Evolutionary conservation across 371 early-diverging fungal genomes (phyloP).

Genomic region (Nosema muscidifuracis): DNA sequence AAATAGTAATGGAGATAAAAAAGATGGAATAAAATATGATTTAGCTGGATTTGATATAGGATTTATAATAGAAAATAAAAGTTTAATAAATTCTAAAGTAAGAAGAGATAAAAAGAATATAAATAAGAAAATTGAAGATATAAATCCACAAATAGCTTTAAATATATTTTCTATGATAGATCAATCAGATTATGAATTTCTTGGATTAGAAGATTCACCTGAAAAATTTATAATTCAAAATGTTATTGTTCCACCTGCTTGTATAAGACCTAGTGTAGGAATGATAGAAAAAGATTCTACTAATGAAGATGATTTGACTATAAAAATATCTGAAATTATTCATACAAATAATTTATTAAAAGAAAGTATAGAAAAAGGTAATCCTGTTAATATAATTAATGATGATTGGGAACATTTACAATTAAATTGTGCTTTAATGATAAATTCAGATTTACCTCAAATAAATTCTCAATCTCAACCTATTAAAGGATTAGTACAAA

Average conservation of each 20-base stretch:
- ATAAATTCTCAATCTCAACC: conserved; percentile 62
- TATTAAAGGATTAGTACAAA: conserved; percentile 79
- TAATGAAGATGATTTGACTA: conserved; percentile 97
- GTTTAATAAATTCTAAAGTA: conserved; percentile 71
- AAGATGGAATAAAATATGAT: conserved; percentile 38
- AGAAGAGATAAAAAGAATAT: conserved; percentile 64
- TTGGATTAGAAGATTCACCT: conserved; percentile 41
- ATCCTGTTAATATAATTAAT: conserved; percentile 65
- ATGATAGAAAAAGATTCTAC: conserved; percentile 74
- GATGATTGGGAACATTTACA: conserved; percentile 97
- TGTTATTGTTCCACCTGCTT: conserved; percentile 83
- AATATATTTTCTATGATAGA: conserved; percentile 75
- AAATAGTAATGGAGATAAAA: conserved; percentile 51
- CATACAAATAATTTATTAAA: conserved; percentile 79
- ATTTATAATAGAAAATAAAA: conserved; percentile 70
- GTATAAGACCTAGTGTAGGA: conserved; percentile 89
- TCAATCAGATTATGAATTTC: conserved; percentile 63
- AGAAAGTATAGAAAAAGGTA: conserved; percentile 74
- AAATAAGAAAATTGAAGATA: conserved; percentile 67
- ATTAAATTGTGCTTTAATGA: conserved; percentile 83
- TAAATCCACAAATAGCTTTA: conserved; percentile 78
- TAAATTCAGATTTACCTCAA: conserved; percentile 83
- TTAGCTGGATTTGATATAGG: conserved; percentile 69
- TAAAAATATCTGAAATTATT: conserved; percentile 88
- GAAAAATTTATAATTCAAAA: conserved; percentile 51